These are phyloP conservation scores for Chimonanthus praecox DNA, from an alignment of 164 flowering plant species.

Conservation along the genomic window DNA sequence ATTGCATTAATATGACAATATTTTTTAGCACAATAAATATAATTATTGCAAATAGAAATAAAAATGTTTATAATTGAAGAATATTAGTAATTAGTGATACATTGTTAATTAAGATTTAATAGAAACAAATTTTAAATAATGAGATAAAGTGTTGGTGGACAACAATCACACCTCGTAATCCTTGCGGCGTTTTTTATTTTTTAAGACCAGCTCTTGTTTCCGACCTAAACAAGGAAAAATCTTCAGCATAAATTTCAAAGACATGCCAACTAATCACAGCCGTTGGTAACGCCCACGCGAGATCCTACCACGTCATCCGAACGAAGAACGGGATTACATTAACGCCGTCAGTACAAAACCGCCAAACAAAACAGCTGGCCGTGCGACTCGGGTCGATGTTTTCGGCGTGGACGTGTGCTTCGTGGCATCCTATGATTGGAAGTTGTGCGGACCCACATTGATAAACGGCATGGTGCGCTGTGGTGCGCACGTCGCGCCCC, in stretches of 20 bases:
- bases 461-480: background rate
- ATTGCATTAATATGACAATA: no score
- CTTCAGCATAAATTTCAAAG: background rate
- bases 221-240: no score
- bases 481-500: background rate
- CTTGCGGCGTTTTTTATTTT: no score
- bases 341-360: background rate
- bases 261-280: background rate
- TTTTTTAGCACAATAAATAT: no score
- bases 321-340: background rate
- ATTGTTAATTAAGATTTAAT: no score
- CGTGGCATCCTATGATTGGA: background rate
- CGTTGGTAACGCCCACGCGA: background rate
- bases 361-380: background rate
- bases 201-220: no score
- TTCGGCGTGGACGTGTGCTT: background rate
- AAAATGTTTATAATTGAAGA: no score
- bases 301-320: background rate
- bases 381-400: background rate
- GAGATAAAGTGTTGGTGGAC: no score
- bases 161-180: no score
- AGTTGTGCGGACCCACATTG: background rate
- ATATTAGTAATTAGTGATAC: no score
- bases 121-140: no score
- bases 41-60: no score